Conservation (phyloP, 2,329 filamentous ascomycete species). For the Cladosporium sp. region DNA sequence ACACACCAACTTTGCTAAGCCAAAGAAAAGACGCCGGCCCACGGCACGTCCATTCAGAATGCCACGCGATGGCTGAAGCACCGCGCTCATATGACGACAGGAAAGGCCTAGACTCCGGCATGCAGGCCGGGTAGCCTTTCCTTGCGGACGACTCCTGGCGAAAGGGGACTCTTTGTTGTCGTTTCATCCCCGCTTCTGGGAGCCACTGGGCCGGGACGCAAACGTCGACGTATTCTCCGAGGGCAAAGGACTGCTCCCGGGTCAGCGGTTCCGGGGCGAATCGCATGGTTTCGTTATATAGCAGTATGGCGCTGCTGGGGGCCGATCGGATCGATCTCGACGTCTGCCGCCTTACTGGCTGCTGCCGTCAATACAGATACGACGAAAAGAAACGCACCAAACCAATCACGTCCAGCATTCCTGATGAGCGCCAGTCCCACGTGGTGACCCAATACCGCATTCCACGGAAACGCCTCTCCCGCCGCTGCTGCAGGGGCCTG, state of each 20-base stretch:
- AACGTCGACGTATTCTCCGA: conserved; percentile 8
- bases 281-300: neutral
- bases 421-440: neutral
- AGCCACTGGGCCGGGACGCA: neutral
- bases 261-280: neutral
- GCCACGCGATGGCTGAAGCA: neutral
- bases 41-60: neutral
- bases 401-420: conserved; percentile 1
- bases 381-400: neutral
- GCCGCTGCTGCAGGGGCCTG: conserved; percentile 5
- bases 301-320: neutral
- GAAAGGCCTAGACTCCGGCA: conserved; percentile 4
- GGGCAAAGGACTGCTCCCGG: neutral
- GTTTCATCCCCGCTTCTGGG: conserved; percentile 4
- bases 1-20: neutral
- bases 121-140: conserved; percentile 1
- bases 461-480: conserved; percentile 3
- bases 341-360: neutral
- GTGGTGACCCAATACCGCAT: conserved; percentile 3
- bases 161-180: neutral
- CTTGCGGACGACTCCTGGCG: neutral
- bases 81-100: neutral
- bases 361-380: neutral
- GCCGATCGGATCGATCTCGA: neutral
- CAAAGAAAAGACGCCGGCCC: conserved; percentile 6